Evolutionary conservation across 2,329 filamentous ascomycete genomes (phyloP).

Genomic region (Cercospora brassicicola): DNA sequence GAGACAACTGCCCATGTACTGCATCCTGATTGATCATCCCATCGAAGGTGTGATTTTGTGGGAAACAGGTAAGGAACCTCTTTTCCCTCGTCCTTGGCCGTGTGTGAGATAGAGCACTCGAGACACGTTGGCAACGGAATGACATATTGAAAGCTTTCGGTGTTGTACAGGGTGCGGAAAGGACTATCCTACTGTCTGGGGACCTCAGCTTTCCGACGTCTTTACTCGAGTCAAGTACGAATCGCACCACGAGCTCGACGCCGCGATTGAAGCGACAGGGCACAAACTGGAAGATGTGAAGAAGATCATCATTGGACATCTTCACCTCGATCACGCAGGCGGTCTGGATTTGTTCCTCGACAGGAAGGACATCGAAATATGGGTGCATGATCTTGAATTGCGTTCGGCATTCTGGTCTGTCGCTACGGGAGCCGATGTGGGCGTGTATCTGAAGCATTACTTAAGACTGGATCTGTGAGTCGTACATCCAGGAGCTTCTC

Average conservation of each 20-base stretch:
- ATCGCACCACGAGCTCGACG: conserved; percentile 38
- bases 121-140: not conserved
- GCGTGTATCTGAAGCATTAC: conserved; percentile 41
- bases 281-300: conserved; percentile 40
- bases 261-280: conserved; percentile 39
- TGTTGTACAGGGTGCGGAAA: conserved; percentile 43
- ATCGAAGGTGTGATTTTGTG: conserved; percentile 49
- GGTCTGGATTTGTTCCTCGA: conserved; percentile 39
- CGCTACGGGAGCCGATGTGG: conserved; percentile 40
- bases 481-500: not conserved
- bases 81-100: not conserved
- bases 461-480: conserved; percentile 37
- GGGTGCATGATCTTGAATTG: conserved; percentile 39
- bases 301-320: conserved; percentile 42
- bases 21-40: conserved; percentile 49
- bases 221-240: conserved; percentile 39
- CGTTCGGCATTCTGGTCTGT: conserved; percentile 39
- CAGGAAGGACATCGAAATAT: conserved; percentile 40
- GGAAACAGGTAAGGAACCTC: conserved; percentile 40
- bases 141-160: not conserved
- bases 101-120: not conserved
- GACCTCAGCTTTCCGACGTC: conserved; percentile 38
- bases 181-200: conserved; percentile 41
- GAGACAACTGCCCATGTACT: conserved; percentile 45
- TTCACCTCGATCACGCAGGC: conserved; percentile 41